Evolutionary conservation across 345 rosid genomes (phyloP).

Genomic region (Mangifera indica): DNA sequence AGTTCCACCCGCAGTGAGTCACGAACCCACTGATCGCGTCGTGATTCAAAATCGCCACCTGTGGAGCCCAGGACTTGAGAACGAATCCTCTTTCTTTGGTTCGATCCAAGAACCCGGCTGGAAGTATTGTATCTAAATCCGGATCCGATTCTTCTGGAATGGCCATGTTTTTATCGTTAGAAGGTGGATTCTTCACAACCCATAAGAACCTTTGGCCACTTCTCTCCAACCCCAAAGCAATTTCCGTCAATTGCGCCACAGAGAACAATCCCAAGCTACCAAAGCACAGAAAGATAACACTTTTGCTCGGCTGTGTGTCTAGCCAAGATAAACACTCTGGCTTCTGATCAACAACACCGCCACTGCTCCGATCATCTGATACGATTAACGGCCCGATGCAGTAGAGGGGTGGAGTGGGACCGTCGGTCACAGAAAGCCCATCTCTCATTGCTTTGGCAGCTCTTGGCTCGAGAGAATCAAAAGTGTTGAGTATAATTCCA

Average conservation of each 20-base stretch:
- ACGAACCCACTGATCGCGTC: slow-evolving; percentile 24
- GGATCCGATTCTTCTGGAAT: slow-evolving; percentile 17
- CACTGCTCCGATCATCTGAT: background rate
- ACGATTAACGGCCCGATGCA: slow-evolving; percentile 60
- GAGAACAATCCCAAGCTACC: slow-evolving; percentile 63
- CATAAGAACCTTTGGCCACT: slow-evolving; percentile 52
- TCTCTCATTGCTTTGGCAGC: slow-evolving; percentile 35
- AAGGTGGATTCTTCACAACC: slow-evolving; percentile 50
- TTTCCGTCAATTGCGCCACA: slow-evolving; percentile 35
- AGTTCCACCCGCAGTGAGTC: slow-evolving; percentile 40
- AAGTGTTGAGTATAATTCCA: slow-evolving; percentile 41
- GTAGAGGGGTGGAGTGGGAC: slow-evolving; percentile 38
- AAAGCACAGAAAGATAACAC: slow-evolving; percentile 56
- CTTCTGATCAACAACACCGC: background rate
- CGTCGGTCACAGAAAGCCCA: slow-evolving; percentile 41
- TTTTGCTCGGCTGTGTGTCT: slow-evolving; percentile 41
- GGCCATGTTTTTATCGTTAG: slow-evolving; percentile 17
- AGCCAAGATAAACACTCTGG: slow-evolving; percentile 46
- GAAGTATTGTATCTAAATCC: slow-evolving; percentile 34
- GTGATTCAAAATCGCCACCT: slow-evolving; percentile 25
- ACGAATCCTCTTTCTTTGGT: slow-evolving; percentile 32
- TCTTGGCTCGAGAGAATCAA: slow-evolving; percentile 48
- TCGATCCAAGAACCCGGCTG: slow-evolving; percentile 42
- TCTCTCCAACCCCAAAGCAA: slow-evolving; percentile 49
- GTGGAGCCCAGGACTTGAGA: slow-evolving; percentile 31